Evolutionary conservation across 805 yeast genomes (phyloP).

Genomic region (Sugiyamaella americana): DNA sequence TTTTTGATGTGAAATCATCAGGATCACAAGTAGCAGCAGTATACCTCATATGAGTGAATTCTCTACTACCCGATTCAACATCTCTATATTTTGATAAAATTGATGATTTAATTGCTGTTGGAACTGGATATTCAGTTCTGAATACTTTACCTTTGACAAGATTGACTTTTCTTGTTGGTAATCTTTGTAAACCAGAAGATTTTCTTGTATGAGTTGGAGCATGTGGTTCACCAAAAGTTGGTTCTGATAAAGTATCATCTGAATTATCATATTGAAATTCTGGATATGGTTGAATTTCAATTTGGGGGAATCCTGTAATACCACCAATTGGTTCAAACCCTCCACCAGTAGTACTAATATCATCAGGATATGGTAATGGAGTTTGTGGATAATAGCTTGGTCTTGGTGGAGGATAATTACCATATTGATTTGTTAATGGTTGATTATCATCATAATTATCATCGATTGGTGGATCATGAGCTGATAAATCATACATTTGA

Average conservation of each 20-base stretch:
- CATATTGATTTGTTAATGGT: conserved; percentile 18
- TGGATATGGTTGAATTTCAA: conserved; percentile 11
- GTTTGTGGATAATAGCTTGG: neutral
- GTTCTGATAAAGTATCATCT: neutral
- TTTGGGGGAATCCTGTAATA: conserved; percentile 21
- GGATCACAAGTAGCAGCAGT: conserved; percentile 68
- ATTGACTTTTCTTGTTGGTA: conserved; percentile 34
- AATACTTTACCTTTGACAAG: conserved; percentile 33
- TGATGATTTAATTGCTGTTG: conserved; percentile 36
- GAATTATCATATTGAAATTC: neutral
- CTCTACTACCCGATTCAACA: conserved; percentile 40
- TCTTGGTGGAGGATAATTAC: neutral
- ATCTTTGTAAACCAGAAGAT: conserved; percentile 29
- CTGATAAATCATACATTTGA: conserved; percentile 18
- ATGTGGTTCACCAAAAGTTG: neutral
- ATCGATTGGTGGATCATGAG: conserved; percentile 12
- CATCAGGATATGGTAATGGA: conserved; percentile 21
- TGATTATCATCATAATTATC: conserved; percentile 19
- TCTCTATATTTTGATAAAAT: conserved; percentile 35
- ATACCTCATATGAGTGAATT: conserved; percentile 56
- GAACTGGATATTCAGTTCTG: conserved; percentile 35
- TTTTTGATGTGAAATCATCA: conserved; percentile 48
- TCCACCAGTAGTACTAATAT: conserved; percentile 8
- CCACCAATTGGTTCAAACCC: conserved; percentile 25
- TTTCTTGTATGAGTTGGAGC: conserved; percentile 12